Evolutionary conservation across 78 protist genomes (phyloP), one percentile per base, ranked within the genome.

Genomic region (Tieghemostelium lacteum): DNA sequence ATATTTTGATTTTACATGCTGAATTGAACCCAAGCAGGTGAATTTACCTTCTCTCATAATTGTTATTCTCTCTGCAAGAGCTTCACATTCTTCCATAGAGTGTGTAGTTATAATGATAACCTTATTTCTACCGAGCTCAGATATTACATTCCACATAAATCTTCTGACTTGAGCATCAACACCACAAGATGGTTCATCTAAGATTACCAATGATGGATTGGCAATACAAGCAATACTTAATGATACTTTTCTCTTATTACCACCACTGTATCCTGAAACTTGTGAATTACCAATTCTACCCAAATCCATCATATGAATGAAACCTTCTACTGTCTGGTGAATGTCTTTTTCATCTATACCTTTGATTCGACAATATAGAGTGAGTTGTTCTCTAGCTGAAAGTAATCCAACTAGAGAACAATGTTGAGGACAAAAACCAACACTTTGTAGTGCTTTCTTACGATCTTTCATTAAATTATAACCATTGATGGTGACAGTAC

Each of bases 341-440:
- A 62, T 72, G 20, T 55, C 19, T 26, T 14, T 6, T 29, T 67
- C 77, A 4, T 70, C 49, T 28, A 89, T 39, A 49, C 96, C 97
- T 39, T 40, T 67, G 20, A 97, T 42, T 26, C 97, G 70, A 17
- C 91, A 96, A 60, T 88, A 97, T 60, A 97, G 83, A 20, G 1
- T 28, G 60, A 97, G 75, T 58, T 95, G 97, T 66, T 96, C 97
- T 3, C 95, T 67, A 3, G 86, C 97, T 1, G 95, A 88, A 57
- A 98, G 58, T 24, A 49, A 0, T 26, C 69, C 95, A 36, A 85
- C 83, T 28, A 98, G 88, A 24, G 85, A 66, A 92, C 96, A 94
- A 58, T 37, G 34, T 95, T 98, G 99, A 34, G 97, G 97, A 85
- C 98, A 97, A 33, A 87, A 4, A 34, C 99, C 99, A 29, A 98